A percentile compares a stretch with the other conserved stretches of the same genome.
phyloP scores from a whole-genome alignment of 208 protist genomes.

The Trypanosoma melophagium region DNA sequence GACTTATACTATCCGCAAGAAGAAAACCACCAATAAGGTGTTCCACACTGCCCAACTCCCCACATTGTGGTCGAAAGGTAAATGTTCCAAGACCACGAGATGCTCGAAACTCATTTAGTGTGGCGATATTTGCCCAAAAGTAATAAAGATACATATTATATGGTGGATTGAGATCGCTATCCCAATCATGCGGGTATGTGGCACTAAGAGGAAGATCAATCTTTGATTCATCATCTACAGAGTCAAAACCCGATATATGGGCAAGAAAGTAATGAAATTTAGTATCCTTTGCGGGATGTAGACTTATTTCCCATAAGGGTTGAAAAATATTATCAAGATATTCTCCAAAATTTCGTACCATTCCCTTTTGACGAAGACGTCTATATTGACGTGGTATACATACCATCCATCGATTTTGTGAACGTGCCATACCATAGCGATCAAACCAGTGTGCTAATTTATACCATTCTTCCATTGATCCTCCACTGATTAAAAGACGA shows the following conservation, averaged over 20 bases:
- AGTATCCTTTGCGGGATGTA: constrained; percentile 93
- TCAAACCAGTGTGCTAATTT: constrained; percentile 95
- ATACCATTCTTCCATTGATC: constrained; percentile 91
- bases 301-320: constrained; percentile 97
- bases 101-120: constrained; percentile 95
- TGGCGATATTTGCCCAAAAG: constrained; percentile 97
- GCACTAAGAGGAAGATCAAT: constrained; percentile 85
- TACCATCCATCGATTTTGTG: constrained; percentile 97
- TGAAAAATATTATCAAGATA: constrained; percentile 96
- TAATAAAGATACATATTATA: constrained; percentile 99
- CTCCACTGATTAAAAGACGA: constrained; percentile 77
- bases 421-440: constrained; percentile 94
- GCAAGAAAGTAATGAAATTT: constrained; percentile 96
- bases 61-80: constrained; percentile 96
- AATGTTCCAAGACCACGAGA: constrained; percentile 83
- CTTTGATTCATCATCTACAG: constrained; percentile 95
- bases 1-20: constrained; percentile 94
- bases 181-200: constrained; percentile 92
- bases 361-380: constrained; percentile 72
- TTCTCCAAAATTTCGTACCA: constrained; percentile 92
- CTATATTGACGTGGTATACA: constrained; percentile 92
- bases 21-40: constrained; percentile 95
- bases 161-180: constrained; percentile 94
- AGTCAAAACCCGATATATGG: constrained; percentile 96
- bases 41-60: constrained; percentile 91